These are phyloP conservation scores for Lachancea mirantina DNA, from an alignment of 805 yeast species.

Conservation along the genomic window DNA sequence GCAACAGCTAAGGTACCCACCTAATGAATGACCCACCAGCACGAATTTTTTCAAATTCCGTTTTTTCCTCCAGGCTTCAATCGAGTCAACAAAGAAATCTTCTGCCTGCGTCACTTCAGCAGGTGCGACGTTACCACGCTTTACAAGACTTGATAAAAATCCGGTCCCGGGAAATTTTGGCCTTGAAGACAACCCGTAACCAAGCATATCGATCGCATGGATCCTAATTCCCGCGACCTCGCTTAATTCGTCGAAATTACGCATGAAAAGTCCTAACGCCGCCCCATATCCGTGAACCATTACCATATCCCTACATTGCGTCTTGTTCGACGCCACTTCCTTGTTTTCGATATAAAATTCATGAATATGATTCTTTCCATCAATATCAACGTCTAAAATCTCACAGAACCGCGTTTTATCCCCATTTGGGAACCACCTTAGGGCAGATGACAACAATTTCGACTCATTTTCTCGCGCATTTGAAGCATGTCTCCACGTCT, in stretches of 20 bases:
- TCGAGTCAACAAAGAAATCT: slow-evolving; percentile 35
- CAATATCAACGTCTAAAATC: slow-evolving; percentile 50
- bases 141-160: slow-evolving; percentile 50
- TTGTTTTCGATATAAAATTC: slow-evolving; percentile 59
- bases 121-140: slow-evolving; percentile 30
- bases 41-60: slow-evolving; percentile 45
- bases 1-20: slow-evolving; percentile 58
- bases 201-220: slow-evolving; percentile 82
- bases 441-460: slow-evolving; percentile 44
- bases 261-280: slow-evolving; percentile 76
- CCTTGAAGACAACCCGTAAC: slow-evolving; percentile 85
- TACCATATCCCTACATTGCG: slow-evolving; percentile 51
- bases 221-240: slow-evolving; percentile 53
- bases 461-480: slow-evolving; percentile 36
- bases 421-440: slow-evolving; percentile 53
- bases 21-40: slow-evolving; percentile 63
- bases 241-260: slow-evolving; percentile 51
- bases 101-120: slow-evolving; percentile 30
- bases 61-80: slow-evolving; percentile 52
- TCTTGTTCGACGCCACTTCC: slow-evolving; percentile 67
- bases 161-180: slow-evolving; percentile 59
- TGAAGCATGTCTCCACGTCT: slow-evolving; percentile 38
- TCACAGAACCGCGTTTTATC: slow-evolving; percentile 42
- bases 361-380: slow-evolving; percentile 48
- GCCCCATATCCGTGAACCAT: slow-evolving; percentile 95